Evolutionary conservation across 2,329 filamentous ascomycete species (phyloP).

Genomic region (Penicillium sp.): DNA sequence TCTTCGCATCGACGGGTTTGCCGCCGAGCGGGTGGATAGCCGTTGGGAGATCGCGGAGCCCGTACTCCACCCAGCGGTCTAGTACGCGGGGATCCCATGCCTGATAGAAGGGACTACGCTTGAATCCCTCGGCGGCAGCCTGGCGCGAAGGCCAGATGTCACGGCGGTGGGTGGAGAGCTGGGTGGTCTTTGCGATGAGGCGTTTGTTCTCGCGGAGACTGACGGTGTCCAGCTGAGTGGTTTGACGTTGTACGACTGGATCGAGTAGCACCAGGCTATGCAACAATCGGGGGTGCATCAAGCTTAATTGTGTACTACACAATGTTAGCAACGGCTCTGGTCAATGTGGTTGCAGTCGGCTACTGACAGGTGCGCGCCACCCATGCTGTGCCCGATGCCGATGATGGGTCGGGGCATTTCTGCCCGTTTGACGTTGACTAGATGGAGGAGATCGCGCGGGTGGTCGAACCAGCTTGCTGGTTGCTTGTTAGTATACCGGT

Average conservation of each 20-base stretch:
- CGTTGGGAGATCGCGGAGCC: conserved; percentile 73
- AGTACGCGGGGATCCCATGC: conserved; percentile 80
- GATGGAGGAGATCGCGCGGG: conserved; percentile 75
- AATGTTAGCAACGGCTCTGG: conserved; percentile 2
- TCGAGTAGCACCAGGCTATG: conserved; percentile 76
- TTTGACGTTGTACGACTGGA: conserved; percentile 65
- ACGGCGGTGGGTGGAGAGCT: conserved; percentile 67
- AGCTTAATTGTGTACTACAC: conserved; percentile 59
- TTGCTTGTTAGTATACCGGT: conserved; percentile 16
- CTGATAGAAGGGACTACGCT: conserved; percentile 71
- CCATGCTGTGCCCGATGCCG: conserved; percentile 87
- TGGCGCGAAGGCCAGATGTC: conserved; percentile 78
- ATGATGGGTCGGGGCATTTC: conserved; percentile 79
- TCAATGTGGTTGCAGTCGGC: background rate
- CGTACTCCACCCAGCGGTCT: conserved; percentile 68
- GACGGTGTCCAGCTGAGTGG: conserved; percentile 40
- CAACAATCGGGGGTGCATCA: conserved; percentile 79
- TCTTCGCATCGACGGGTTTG: conserved; percentile 8
- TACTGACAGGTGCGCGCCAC: conserved; percentile 64
- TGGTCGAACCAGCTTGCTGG: conserved; percentile 83
- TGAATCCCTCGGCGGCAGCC: conserved; percentile 66
- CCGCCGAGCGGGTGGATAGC: conserved; percentile 34
- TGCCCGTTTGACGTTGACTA: conserved; percentile 78
- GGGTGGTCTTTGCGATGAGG: conserved; percentile 37
- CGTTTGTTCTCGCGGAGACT: conserved; percentile 23